Conservation (phyloP, 352 stramenopile genomes). For the Chrysophaeum taylorii region DNA sequence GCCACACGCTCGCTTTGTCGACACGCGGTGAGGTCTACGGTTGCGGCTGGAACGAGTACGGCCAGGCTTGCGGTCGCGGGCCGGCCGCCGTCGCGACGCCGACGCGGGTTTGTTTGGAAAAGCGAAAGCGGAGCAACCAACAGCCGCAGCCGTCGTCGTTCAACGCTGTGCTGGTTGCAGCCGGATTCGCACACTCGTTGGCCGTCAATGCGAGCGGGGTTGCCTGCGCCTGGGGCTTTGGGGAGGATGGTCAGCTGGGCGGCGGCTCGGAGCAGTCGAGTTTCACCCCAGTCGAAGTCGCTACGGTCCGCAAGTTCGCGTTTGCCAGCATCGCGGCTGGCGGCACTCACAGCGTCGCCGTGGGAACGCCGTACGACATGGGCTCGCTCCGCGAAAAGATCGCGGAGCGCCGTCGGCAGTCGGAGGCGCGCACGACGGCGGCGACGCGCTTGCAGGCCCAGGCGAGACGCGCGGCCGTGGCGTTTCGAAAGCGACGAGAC, state of each 20-base stretch:
- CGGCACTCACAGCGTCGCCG: not conserved
- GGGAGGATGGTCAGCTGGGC: slow-evolving; percentile 50
- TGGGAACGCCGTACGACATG: no score
- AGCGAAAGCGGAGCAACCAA: no score
- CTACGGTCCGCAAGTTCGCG: not conserved
- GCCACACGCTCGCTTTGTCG: slow-evolving; percentile 55
- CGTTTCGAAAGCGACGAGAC: no score
- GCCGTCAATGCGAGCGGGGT: slow-evolving; percentile 35
- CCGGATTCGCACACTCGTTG: slow-evolving; percentile 61
- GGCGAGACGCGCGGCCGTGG: no score
- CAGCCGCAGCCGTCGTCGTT: no score
- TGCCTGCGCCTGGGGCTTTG: slow-evolving; percentile 50
- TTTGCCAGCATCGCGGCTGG: not conserved
- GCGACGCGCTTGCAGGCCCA: no score
- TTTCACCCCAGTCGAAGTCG: not conserved
- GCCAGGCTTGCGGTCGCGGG: not conserved
- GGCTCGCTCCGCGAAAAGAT: no score
- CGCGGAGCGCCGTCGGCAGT: no score
- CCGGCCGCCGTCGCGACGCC: not conserved
- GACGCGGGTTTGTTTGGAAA: not conserved
- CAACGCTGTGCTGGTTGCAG: no score
- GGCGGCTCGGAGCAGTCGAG: slow-evolving; percentile 26
- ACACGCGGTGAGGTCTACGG: slow-evolving; percentile 49
- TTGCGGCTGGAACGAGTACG: slow-evolving; percentile 27
- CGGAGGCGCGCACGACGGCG: no score